phyloP scores from a whole-genome alignment of 164 flowering plant genomes.

The Nymphaea colorata region DNA sequence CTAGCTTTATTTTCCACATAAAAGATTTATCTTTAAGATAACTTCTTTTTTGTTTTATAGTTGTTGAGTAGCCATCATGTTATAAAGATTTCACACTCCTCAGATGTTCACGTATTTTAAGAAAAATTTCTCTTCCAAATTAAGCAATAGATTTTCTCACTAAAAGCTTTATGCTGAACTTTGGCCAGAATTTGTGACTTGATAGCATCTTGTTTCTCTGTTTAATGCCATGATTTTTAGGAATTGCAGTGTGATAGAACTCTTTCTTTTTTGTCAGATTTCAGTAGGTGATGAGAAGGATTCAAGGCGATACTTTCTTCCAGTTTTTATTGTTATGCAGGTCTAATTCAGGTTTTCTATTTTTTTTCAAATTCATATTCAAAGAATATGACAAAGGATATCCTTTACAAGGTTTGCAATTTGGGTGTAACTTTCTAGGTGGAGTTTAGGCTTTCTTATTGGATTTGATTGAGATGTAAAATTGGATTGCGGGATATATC shows the following conservation, averaged over 20 bases:
- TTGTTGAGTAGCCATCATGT: no score
- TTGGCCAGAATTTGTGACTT: no score
- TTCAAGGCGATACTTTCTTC: background rate
- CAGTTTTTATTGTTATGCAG: slow-evolving; percentile 4
- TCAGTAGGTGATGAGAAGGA: background rate
- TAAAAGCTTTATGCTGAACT: no score
- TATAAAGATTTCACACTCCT: no score
- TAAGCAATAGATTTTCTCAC: no score
- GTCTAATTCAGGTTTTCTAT: slow-evolving; percentile 5
- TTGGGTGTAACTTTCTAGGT: slow-evolving; percentile 14
- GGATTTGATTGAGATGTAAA: slow-evolving; percentile 32
- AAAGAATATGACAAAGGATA: slow-evolving; percentile 14
- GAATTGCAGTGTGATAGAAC: background rate
- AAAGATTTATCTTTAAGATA: no score
- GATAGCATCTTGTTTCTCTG: background rate
- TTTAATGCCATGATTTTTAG: background rate
- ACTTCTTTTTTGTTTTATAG: no score
- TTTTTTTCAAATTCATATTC: slow-evolving; percentile 17
- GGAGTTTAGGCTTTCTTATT: slow-evolving; percentile 20
- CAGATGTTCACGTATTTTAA: no score
- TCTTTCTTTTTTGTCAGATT: background rate
- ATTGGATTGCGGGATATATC: slow-evolving; percentile 25
- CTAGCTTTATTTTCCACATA: slow-evolving; percentile 1
- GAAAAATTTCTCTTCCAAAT: no score
- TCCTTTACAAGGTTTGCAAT: slow-evolving; percentile 21